These are phyloP conservation scores for Colletotrichum cuscutae DNA, from an alignment of 2,329 filamentous ascomycete species.

Conservation along the genomic window DNA sequence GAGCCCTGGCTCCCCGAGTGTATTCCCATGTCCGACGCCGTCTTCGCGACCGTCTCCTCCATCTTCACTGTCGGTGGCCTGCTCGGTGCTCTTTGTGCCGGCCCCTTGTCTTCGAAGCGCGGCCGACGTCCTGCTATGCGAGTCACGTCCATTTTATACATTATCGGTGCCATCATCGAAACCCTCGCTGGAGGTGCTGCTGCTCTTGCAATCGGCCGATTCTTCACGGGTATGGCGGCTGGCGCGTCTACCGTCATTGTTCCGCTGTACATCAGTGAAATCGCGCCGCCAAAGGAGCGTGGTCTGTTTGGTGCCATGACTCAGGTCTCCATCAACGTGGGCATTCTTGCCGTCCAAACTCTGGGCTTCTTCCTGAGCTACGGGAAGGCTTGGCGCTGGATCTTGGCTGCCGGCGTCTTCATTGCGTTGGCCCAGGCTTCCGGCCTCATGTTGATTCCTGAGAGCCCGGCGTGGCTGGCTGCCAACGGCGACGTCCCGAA, in stretches of 20 bases:
- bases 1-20: conserved; percentile 72
- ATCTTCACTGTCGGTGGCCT: conserved; percentile 93
- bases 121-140: conserved; percentile 83
- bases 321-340: conserved; percentile 92
- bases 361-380: conserved; percentile 89
- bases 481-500: conserved; percentile 68
- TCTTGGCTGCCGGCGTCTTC: conserved; percentile 77
- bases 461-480: conserved; percentile 90
- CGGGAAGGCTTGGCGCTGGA: conserved; percentile 83
- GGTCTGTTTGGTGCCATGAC: conserved; percentile 88
- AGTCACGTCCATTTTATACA: conserved; percentile 79
- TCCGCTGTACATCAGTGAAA: conserved; percentile 93
- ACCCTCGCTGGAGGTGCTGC: conserved; percentile 75
- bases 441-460: conserved; percentile 80
- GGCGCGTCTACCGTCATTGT: conserved; percentile 93
- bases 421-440: conserved; percentile 75
- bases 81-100: conserved; percentile 81
- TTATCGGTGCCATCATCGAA: conserved; percentile 80
- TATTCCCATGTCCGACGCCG: conserved; percentile 84
- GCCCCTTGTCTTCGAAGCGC: conserved; percentile 79
- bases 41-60: conserved; percentile 88
- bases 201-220: conserved; percentile 76
- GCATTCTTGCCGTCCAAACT: conserved; percentile 85
- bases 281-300: conserved; percentile 78
- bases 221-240: conserved; percentile 85